Evolutionary conservation across 192 early-diverging fungal species (phyloP).

Genomic region (Linnemannia elongata): DNA sequence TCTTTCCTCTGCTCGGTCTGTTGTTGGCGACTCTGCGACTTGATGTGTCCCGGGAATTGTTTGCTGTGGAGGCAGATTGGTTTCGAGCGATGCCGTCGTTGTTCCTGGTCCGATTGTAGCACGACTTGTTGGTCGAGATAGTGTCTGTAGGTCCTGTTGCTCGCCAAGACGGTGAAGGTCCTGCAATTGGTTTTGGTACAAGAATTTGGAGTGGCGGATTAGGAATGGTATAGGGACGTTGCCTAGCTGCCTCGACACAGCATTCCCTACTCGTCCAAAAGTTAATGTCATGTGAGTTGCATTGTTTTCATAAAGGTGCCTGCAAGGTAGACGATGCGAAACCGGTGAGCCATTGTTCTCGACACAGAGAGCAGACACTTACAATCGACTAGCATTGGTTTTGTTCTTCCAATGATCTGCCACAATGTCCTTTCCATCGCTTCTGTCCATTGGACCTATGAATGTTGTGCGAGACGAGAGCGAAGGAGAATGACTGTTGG

Average conservation of each 20-base stretch:
- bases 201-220: constrained; percentile 65
- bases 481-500: neutral
- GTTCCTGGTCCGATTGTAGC: constrained; percentile 25
- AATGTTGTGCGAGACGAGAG: neutral
- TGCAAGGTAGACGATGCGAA: neutral
- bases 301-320: neutral
- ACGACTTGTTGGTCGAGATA: neutral
- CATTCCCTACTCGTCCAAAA: constrained; percentile 56
- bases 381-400: constrained; percentile 66
- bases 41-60: neutral
- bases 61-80: neutral
- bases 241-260: constrained; percentile 62
- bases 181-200: constrained; percentile 70
- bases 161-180: constrained; percentile 49
- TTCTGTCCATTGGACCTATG: constrained; percentile 71
- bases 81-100: neutral
- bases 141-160: constrained; percentile 30
- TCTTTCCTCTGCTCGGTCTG: neutral
- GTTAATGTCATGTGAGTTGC: neutral
- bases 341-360: neutral
- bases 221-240: constrained; percentile 66
- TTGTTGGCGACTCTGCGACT: neutral
- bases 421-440: constrained; percentile 70
- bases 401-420: constrained; percentile 67
- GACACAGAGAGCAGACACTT: constrained; percentile 18